A percentile compares a stretch with the other conserved stretches of the same genome.
Evolutionary conservation across 495 filamentous ascomycete genomes (phyloP).

Genomic region (Bryoglossum gracile): DNA sequence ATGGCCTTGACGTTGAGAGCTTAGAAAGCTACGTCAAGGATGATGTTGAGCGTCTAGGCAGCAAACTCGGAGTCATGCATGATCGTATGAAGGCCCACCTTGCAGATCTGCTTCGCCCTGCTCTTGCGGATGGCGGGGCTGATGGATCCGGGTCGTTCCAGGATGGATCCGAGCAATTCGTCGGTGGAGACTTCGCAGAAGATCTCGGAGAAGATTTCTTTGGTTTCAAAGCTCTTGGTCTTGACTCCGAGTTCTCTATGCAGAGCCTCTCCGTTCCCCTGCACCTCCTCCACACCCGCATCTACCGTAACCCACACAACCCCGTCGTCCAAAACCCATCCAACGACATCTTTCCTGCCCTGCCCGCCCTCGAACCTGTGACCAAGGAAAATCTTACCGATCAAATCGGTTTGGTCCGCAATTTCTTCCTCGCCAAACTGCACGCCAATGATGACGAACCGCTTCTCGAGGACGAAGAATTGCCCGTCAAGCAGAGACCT

Average conservation of each 20-base stretch:
- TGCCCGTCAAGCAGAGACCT: conserved; percentile 83
- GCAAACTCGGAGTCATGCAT: conserved; percentile 78
- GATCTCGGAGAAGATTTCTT: conserved; percentile 99
- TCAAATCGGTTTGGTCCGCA: conserved; percentile 78
- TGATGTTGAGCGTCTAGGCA: conserved; percentile 80
- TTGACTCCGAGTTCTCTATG: conserved; percentile 83
- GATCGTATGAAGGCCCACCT: conserved; percentile 88
- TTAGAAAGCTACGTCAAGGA: conserved; percentile 89
- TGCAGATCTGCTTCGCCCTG: conserved; percentile 84
- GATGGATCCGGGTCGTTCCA: conserved; percentile 89
- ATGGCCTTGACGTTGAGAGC: conserved; percentile 71
- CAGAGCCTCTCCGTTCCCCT: conserved; percentile 83
- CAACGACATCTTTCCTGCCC: conserved; percentile 58
- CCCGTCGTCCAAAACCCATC: conserved; percentile 45
- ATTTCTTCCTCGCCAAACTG: conserved; percentile 84
- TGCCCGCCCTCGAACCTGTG: conserved; percentile 69
- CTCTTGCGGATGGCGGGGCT: conserved; percentile 66
- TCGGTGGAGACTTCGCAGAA: conserved; percentile 93
- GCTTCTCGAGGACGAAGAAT: conserved; percentile 88
- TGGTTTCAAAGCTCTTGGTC: conserved; percentile 89
- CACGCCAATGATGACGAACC: conserved; percentile 73
- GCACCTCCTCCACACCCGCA: conserved; percentile 86
- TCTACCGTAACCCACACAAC: conserved; percentile 52
- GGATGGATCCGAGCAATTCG: conserved; percentile 95
- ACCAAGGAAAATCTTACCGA: conserved; percentile 66